Base-by-base conservation (phyloP, 768 basidiomycete genomes). In the Auriscalpium orientale region DNA sequence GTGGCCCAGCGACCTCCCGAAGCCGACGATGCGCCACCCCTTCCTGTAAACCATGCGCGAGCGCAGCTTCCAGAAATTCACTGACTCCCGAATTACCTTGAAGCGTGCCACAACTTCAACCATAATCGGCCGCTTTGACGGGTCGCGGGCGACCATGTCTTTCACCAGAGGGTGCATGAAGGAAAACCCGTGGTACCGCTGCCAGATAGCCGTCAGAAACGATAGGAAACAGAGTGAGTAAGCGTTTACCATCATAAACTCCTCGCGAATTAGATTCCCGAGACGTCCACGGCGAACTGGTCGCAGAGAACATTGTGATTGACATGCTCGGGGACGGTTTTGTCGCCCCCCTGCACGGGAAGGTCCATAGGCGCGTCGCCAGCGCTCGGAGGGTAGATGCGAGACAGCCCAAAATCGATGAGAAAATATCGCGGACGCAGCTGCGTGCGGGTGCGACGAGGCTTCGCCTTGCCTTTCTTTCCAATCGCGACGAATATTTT, bases 261-360 rank as follows among this genome's bases (percentile, higher is more conserved):
- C 33, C 20, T 55, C 48, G 6, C 64, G 59, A 16, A 74, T 63
- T 10, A 68, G 37, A 38, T 73, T 72, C 0, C 70, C 73, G 15
- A 73, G 34, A 72, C 56, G 38, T 75, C 73, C 1, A 66, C 70
- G 10, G 67, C 64, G 56, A 72, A 73, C 1, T 71, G 71, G 47
- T 73, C 64, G 49, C 54, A 62, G 1, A 53, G 59, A 3, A 4
- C 34, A 52, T 2, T 58, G 58, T 53, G 7, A 43, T 43, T 43
- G 40, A 13, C 40, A 18, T 69, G 70, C 55, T 74, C 72, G 1
- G 72, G 72, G 0, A 69, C 68, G 0, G 72, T 63, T 49, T 69
- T 70, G 61, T 82, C 78, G 3, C 71, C 76, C 0, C 76, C 78
- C 8, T 59, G 58, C 2, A 75, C 65, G 0, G 71, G 68, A 6